Conservation (phyloP, 2,329 filamentous ascomycete genomes). For the Colletotrichum sp. region DNA sequence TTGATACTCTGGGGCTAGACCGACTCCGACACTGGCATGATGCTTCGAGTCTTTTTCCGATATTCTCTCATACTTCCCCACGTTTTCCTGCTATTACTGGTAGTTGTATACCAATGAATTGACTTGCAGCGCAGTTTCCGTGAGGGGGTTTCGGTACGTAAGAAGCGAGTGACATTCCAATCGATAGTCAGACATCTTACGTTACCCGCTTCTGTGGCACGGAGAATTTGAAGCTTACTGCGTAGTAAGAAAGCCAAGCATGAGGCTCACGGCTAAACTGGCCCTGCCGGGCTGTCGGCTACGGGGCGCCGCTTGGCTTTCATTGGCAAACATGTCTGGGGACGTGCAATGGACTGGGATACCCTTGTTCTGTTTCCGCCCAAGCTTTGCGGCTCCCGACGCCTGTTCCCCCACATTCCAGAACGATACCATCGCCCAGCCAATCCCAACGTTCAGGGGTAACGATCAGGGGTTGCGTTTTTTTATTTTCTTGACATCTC, state of each 20-base stretch:
- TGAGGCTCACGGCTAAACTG: not conserved
- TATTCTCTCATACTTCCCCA: not conserved
- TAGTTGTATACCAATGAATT: not conserved
- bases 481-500: not conserved
- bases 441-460: not conserved
- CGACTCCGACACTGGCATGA: not conserved
- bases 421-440: not conserved
- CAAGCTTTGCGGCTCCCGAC: conserved; percentile 13
- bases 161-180: not conserved
- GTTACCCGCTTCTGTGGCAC: not conserved
- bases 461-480: not conserved
- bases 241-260: not conserved
- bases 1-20: not conserved
- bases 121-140: not conserved
- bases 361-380: not conserved
- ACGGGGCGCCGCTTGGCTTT: not conserved
- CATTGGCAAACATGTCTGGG: not conserved
- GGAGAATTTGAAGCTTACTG: not conserved
- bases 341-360: not conserved
- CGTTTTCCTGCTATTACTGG: not conserved
- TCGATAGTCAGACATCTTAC: not conserved
- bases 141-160: not conserved
- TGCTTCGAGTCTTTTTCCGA: not conserved
- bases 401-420: conserved; percentile 6
- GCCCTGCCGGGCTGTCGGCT: not conserved